Conservation (phyloP, 805 yeast species). For the Pichia californica region DNA sequence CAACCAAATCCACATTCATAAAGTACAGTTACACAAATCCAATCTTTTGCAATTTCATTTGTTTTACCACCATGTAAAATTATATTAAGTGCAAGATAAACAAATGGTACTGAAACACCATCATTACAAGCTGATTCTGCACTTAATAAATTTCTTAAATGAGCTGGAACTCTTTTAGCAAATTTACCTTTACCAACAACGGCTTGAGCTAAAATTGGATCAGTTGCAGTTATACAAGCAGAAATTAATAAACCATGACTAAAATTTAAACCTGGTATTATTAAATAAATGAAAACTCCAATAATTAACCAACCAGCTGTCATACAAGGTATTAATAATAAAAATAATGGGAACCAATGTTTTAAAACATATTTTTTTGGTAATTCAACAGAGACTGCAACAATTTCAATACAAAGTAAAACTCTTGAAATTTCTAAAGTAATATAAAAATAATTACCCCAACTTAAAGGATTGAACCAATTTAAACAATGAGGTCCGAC, state of each 20-base stretch:
- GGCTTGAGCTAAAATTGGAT: constrained; percentile 69
- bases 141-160: constrained; percentile 51
- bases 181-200: constrained; percentile 69
- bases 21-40: constrained; percentile 53
- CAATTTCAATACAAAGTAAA: constrained; percentile 63
- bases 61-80: constrained; percentile 44
- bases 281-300: constrained; percentile 54
- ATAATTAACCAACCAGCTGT: constrained; percentile 62
- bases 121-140: constrained; percentile 77
- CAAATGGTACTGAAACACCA: constrained; percentile 67
- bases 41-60: constrained; percentile 50
- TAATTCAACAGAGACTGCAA: constrained; percentile 66
- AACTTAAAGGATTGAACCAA: constrained; percentile 50
- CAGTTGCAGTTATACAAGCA: constrained; percentile 74
- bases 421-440: constrained; percentile 57
- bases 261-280: constrained; percentile 52
- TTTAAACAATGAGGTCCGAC: constrained; percentile 53
- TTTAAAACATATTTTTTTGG: constrained; percentile 60
- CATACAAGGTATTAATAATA: constrained; percentile 63
- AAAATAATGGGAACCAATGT: constrained; percentile 52
- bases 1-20: constrained; percentile 58
- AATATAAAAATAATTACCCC: constrained; percentile 51
- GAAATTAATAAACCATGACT: constrained; percentile 52
- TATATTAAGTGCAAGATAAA: constrained; percentile 50
- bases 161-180: constrained; percentile 60